Percentiles rank a stretch among this genome's conserved stretches.
These are phyloP conservation scores for Hymenoscyphus scutula DNA, from an alignment of 2,329 filamentous ascomycete genomes.

Conservation along the genomic window DNA sequence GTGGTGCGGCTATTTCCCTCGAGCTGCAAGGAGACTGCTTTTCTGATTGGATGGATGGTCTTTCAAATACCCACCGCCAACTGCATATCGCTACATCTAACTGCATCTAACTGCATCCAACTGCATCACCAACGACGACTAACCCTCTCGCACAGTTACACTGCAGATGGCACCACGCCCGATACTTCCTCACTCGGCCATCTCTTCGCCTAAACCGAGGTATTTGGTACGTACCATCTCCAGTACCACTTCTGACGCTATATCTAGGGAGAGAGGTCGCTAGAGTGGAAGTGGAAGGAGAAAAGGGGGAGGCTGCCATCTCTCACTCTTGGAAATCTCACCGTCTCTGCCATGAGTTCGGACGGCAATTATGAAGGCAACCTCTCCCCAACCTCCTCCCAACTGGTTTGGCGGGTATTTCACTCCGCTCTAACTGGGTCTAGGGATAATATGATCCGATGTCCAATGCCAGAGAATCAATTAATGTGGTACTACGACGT, in stretches of 20 bases:
- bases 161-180: background rate
- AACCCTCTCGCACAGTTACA: constrained; percentile 1
- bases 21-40: background rate
- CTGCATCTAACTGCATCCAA: background rate
- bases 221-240: background rate
- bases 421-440: background rate
- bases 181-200: background rate
- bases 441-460: background rate
- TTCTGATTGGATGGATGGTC: background rate
- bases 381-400: background rate
- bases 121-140: background rate
- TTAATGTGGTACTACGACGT: constrained; percentile 2
- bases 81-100: background rate
- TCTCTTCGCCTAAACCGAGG: background rate
- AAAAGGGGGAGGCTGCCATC: background rate
- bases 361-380: no score
- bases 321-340: background rate
- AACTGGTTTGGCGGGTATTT: background rate
- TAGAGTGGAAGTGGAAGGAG: background rate
- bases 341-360: background rate
- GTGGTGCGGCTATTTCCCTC: background rate
- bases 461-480: background rate
- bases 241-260: background rate
- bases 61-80: no score
- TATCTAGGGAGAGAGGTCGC: background rate